phyloP scores from a whole-genome alignment of 345 rosid genomes.

The Lepidium sativum region DNA sequence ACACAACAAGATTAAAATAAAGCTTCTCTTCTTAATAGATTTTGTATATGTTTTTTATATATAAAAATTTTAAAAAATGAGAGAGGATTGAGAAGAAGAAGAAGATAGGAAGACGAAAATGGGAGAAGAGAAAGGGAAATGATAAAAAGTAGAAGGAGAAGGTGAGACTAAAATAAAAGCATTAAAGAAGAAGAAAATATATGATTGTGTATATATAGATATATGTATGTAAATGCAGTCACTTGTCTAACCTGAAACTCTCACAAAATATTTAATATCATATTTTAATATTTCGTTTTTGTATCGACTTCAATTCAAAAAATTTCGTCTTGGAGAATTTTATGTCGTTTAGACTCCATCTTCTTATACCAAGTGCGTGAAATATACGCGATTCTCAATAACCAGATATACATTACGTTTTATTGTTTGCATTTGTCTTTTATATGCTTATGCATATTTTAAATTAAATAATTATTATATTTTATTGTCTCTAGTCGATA shows the following conservation, averaged over 20 bases:
- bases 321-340: neutral
- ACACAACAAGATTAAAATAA: slow-evolving; percentile 28
- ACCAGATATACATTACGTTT: neutral
- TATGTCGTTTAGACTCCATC: slow-evolving; percentile 23
- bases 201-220: slow-evolving; percentile 11
- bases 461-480: too few relatives aligned
- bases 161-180: slow-evolving; percentile 28
- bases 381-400: slow-evolving; percentile 9
- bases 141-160: slow-evolving; percentile 28
- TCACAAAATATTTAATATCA: neutral
- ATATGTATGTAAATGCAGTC: slow-evolving; percentile 26
- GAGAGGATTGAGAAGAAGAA: slow-evolving; percentile 15
- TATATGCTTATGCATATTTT: too few relatives aligned
- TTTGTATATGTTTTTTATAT: slow-evolving; percentile 3
- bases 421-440: neutral
- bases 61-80: neutral
- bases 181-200: slow-evolving; percentile 26
- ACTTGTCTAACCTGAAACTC: slow-evolving; percentile 34
- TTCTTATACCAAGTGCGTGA: slow-evolving; percentile 8
- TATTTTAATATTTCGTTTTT: slow-evolving; percentile 11
- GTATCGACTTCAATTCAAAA: slow-evolving; percentile 20
- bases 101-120: slow-evolving; percentile 11
- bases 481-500: too few relatives aligned
- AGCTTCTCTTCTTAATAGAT: slow-evolving; percentile 25
- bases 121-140: slow-evolving; percentile 16